phyloP scores from a whole-genome alignment of 2,329 filamentous ascomycete genomes.

The Pseudopithomyces maydicus region DNA sequence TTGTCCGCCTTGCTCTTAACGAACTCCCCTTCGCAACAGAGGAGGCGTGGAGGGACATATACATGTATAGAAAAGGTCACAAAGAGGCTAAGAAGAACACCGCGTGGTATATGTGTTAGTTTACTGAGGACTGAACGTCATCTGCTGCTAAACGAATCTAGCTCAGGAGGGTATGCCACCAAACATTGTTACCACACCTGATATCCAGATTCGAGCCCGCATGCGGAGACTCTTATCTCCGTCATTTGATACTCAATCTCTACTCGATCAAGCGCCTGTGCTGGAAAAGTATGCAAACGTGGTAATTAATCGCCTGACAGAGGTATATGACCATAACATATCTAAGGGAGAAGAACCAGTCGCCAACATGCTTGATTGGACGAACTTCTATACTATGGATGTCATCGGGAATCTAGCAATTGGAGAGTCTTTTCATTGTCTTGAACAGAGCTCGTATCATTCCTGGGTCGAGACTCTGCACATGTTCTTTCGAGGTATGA shows the following conservation, averaged over 20 bases:
- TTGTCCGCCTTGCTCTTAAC: slow-evolving; percentile 9
- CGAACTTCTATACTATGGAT: slow-evolving; percentile 15
- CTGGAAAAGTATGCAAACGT: slow-evolving; percentile 3
- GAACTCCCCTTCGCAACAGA: slow-evolving; percentile 9
- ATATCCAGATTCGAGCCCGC: slow-evolving; percentile 9
- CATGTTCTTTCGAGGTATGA: slow-evolving; percentile 14
- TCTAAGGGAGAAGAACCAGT: neutral
- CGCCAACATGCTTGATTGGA: slow-evolving; percentile 10
- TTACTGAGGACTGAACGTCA: neutral
- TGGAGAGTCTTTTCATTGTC: slow-evolving; percentile 30
- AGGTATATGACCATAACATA: neutral
- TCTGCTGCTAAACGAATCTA: neutral
- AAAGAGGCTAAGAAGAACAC: slow-evolving; percentile 5
- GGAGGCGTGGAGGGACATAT: slow-evolving; percentile 11
- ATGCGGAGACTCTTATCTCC: slow-evolving; percentile 11
- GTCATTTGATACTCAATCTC: slow-evolving; percentile 8
- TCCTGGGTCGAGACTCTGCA: slow-evolving; percentile 14
- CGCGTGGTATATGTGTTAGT: slow-evolving; percentile 10
- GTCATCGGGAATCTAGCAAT: slow-evolving; percentile 30
- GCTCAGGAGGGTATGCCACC: slow-evolving; percentile 12
- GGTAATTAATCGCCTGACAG: neutral
- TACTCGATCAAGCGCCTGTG: slow-evolving; percentile 4
- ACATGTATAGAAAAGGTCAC: slow-evolving; percentile 7
- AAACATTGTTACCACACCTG: slow-evolving; percentile 17
- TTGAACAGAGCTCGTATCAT: slow-evolving; percentile 22